phyloP scores from a whole-genome alignment of 2,329 filamentous ascomycete genomes.

The Kalmusia sp. region DNA sequence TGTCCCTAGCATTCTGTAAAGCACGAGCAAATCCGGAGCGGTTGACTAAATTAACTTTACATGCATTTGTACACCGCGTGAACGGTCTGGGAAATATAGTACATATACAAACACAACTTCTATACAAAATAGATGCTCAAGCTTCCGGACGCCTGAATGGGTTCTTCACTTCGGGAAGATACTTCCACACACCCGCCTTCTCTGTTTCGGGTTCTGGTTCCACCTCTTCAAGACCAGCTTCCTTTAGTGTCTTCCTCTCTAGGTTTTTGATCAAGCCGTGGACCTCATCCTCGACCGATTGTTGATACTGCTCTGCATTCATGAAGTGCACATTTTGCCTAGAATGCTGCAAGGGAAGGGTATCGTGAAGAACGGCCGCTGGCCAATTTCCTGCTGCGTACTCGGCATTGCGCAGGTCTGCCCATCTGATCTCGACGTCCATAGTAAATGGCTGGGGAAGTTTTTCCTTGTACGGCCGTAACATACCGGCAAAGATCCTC shows the following conservation, averaged over 20 bases:
- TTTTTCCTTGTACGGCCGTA: constrained; percentile 25
- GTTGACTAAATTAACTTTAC: not conserved
- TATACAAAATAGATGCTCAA: constrained; percentile 11
- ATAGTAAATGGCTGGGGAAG: constrained; percentile 31
- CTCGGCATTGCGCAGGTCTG: constrained; percentile 40
- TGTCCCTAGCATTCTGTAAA: too few species aligned
- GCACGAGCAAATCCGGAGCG: too few species aligned
- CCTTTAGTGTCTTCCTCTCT: constrained; percentile 9
- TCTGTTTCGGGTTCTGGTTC: constrained; percentile 7
- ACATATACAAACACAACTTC: constrained; percentile 1
- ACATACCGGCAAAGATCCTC: too few species aligned
- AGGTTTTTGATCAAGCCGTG: constrained; percentile 19
- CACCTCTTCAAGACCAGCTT: constrained; percentile 5
- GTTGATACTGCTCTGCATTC: constrained; percentile 27
- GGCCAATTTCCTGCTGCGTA: constrained; percentile 33
- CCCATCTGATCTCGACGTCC: constrained; percentile 41
- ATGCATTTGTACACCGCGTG: constrained; percentile 4
- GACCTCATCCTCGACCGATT: constrained; percentile 26
- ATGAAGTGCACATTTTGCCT: constrained; percentile 20
- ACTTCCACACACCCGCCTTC: constrained; percentile 21
- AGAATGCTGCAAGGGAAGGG: constrained; percentile 19
- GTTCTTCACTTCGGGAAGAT: constrained; percentile 22
- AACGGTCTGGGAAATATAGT: constrained; percentile 4
- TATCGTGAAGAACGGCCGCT: constrained; percentile 29
- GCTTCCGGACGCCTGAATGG: constrained; percentile 26